Percentiles rank a stretch among this genome's conserved stretches.
phyloP scores from a whole-genome alignment of 768 basidiomycete genomes.

The Calocera cornea region DNA sequence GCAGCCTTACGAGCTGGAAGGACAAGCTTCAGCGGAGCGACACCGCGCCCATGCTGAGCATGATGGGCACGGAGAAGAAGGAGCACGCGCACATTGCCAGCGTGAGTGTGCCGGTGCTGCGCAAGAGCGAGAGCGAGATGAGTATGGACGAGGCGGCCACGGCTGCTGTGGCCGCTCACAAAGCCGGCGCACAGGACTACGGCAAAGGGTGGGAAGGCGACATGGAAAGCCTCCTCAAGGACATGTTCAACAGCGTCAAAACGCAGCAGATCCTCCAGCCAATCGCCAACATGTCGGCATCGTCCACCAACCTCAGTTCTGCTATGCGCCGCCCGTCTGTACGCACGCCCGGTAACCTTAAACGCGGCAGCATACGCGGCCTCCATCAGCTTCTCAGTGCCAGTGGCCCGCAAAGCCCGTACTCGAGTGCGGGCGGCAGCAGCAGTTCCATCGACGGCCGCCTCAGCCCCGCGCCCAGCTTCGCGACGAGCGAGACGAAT shows the following conservation, averaged over 20 bases:
- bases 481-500: slow-evolving; percentile 39
- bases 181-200: slow-evolving; percentile 31
- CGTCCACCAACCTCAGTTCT: slow-evolving; percentile 30
- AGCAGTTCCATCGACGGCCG: slow-evolving; percentile 60
- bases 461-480: slow-evolving; percentile 89
- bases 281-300: slow-evolving; percentile 31
- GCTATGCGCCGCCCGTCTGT: slow-evolving; percentile 30
- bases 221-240: slow-evolving; percentile 81
- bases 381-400: slow-evolving; percentile 62
- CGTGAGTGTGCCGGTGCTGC: not conserved
- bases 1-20: slow-evolving; percentile 53
- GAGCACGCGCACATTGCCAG: not conserved
- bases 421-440: slow-evolving; percentile 54
- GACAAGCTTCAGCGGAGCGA: slow-evolving; percentile 7
- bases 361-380: slow-evolving; percentile 85
- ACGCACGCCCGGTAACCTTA: slow-evolving; percentile 48
- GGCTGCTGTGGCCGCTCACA: slow-evolving; percentile 16
- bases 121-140: slow-evolving; percentile 4
- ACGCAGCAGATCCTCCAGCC: slow-evolving; percentile 83
- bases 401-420: slow-evolving; percentile 46
- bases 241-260: slow-evolving; percentile 90
- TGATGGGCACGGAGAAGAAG: not conserved
- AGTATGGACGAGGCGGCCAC: not conserved
- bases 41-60: not conserved
- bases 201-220: slow-evolving; percentile 71